Evolutionary conservation across 148 eudicot species (phyloP).

Genomic region (Chenopodium album): DNA sequence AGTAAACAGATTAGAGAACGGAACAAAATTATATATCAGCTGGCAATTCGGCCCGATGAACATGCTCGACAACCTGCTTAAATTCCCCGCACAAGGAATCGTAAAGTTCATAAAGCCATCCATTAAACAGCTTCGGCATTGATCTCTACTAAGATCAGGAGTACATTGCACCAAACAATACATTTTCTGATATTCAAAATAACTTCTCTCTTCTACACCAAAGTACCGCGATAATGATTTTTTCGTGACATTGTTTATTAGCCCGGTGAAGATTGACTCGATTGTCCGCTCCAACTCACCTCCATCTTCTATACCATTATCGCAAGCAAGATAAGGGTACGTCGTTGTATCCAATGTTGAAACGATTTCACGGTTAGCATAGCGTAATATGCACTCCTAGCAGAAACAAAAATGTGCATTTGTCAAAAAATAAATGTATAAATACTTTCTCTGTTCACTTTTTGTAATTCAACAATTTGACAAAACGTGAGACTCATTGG

Average conservation of each 20-base stretch:
- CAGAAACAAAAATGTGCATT: background rate
- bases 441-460: background rate
- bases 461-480: too few relatives aligned
- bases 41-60: background rate
- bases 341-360: background rate
- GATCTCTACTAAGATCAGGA: background rate
- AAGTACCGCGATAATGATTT: background rate
- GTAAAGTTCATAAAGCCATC: background rate
- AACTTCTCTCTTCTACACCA: background rate
- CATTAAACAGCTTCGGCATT: background rate
- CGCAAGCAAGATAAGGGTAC: background rate
- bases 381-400: constrained; percentile 6
- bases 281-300: background rate
- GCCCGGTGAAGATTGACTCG: background rate
- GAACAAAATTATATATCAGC: background rate
- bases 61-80: background rate
- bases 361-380: background rate
- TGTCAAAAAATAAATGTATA: background rate
- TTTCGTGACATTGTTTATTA: background rate
- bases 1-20: background rate
- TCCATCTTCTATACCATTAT: background rate
- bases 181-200: background rate
- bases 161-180: constrained; percentile 9
- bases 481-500: too few relatives aligned
- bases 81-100: background rate